Base-by-base conservation (phyloP, 1,284 basidiomycete species). In the Tilletiaria anomala region DNA sequence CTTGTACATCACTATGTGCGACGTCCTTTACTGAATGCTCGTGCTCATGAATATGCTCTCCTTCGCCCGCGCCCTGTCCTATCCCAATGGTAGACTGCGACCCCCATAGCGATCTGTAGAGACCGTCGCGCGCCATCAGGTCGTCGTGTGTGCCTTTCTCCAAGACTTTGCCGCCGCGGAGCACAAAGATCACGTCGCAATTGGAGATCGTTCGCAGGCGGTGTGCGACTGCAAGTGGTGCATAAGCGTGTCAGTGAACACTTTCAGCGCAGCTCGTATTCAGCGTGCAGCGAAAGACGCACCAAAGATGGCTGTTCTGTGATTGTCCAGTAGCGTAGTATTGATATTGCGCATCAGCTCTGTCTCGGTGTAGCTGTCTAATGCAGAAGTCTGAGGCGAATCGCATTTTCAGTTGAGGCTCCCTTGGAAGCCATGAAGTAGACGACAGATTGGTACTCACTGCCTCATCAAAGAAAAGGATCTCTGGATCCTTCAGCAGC, bases 401-500 rank as follows among this genome's bases (percentile, higher is more conserved):
- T 11, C 18, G 15, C 5, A 17, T 14, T 6, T 14, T 35, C 34
- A 35, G 34, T 12, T 35, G 32, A 22, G 26, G 26, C 21, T 12
- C 3, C 19, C 19, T 32, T 19, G 37, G 6, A 39, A 31, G 3
- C 29, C 12, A 16, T 15, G n/a, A 21, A 12, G 5, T 5, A 12
- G 5, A 8, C 19, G 3, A 26, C 17, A 17, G 15, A 17, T 31
- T 21, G 16, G 15, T 5, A 73, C 82, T 65, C 56, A 85, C 85
- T 23, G 93, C 91, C 70, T 97, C 91, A 62, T 97, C 91, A 59
- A 97, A 96, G 72, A 97, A 94, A 58, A 96, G 64, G 58, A 96
- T 93, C 3, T 80, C 79, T 0, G 91, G 86, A 66, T 97, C 82
- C 70, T 96, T 96, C 37, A 97, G 70, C 55, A 97, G 69, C 33